Evolutionary conservation across 768 basidiomycete species (phyloP).

Genomic region (Lyophyllum shimeji): DNA sequence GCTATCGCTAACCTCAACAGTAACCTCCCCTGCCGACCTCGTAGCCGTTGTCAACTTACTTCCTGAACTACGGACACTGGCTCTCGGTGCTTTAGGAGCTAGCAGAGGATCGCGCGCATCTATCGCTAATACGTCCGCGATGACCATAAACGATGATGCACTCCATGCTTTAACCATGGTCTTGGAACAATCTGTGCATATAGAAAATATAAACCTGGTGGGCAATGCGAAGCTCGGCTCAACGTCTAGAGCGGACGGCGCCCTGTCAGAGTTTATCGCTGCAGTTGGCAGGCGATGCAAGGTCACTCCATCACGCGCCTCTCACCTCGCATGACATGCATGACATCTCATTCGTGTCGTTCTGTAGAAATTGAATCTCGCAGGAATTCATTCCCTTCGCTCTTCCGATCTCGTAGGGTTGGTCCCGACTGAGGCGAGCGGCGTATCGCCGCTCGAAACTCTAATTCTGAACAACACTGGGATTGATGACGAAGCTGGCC

Average conservation of each 20-base stretch:
- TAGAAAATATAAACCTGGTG: slow-evolving; percentile 60
- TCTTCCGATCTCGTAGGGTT: slow-evolving; percentile 54
- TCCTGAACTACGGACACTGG: slow-evolving; percentile 45
- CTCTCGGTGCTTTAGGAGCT: slow-evolving; percentile 59
- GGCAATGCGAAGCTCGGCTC: slow-evolving; percentile 61
- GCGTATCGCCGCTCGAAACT: slow-evolving; percentile 39
- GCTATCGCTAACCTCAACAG: slow-evolving; percentile 61
- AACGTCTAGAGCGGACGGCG: slow-evolving; percentile 27
- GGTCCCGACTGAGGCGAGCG: slow-evolving; percentile 29
- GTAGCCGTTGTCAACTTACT: slow-evolving; percentile 36
- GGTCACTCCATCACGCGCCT: slow-evolving; percentile 29
- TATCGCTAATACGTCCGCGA: slow-evolving; percentile 44
- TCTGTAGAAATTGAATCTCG: slow-evolving; percentile 56
- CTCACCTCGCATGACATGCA: not conserved
- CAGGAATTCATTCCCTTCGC: slow-evolving; percentile 48
- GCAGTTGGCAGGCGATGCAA: slow-evolving; percentile 60
- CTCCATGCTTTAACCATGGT: slow-evolving; percentile 43
- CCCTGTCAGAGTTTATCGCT: slow-evolving; percentile 46
- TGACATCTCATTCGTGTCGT: no score
- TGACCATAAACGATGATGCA: slow-evolving; percentile 55
- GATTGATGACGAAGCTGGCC: slow-evolving; percentile 56
- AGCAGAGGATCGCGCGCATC: slow-evolving; percentile 41
- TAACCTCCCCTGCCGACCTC: slow-evolving; percentile 39
- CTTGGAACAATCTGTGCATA: slow-evolving; percentile 30
- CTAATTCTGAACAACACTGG: slow-evolving; percentile 60